phyloP scores from a whole-genome alignment of 805 yeast species.

The Starmerella asiatica region DNA sequence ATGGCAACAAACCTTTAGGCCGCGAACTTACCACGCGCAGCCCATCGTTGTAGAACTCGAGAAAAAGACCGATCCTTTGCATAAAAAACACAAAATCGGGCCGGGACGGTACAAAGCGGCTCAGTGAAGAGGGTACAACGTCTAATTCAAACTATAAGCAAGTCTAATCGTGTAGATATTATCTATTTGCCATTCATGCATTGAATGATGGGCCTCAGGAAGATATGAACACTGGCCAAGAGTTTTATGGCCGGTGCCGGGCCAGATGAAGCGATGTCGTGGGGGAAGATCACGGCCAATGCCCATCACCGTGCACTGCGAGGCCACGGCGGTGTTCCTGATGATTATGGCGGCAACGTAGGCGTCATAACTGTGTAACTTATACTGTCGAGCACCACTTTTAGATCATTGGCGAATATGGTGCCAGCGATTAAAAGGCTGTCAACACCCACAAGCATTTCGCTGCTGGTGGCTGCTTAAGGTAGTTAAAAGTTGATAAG shows the following conservation, averaged over 20 bases:
- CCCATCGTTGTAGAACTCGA: no score
- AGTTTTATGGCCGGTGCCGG: slow-evolving; percentile 99
- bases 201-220: slow-evolving; percentile 97
- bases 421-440: no score
- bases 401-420: neutral
- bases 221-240: slow-evolving; percentile 99
- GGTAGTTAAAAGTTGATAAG: neutral
- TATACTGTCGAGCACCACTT: slow-evolving; percentile 5
- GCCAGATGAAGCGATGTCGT: slow-evolving; percentile 95
- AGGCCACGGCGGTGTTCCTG: slow-evolving; percentile 89
- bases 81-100: no score
- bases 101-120: no score
- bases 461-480: no score
- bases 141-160: no score
- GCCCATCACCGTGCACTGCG: slow-evolving; percentile 84
- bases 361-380: slow-evolving; percentile 41
- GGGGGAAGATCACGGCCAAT: slow-evolving; percentile 97
- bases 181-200: slow-evolving; percentile 96
- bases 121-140: no score
- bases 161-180: no score
- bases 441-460: no score
- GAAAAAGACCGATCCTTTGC: no score
- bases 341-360: slow-evolving; percentile 95
- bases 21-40: no score
- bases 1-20: no score